Conservation (phyloP, 2,329 filamentous ascomycete species). For the Ceratocystis smalleyi region DNA sequence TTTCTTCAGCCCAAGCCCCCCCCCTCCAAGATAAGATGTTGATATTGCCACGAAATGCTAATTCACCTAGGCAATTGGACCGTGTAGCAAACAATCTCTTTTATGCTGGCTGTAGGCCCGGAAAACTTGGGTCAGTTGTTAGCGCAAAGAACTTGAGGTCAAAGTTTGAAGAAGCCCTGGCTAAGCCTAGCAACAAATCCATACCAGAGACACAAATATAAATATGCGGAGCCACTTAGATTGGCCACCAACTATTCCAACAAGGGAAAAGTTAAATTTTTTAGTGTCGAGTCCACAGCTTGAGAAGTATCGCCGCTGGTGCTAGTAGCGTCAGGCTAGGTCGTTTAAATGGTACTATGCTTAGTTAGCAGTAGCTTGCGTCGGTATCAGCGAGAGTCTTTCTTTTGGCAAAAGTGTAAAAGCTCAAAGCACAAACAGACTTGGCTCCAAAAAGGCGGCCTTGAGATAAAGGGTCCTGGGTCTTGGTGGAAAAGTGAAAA, state of each 20-base stretch:
- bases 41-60: background rate
- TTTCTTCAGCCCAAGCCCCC: background rate
- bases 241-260: slow-evolving; percentile 5
- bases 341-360: background rate
- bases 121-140: slow-evolving; percentile 1
- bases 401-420: background rate
- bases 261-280: slow-evolving; percentile 2
- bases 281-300: background rate
- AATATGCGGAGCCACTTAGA: background rate
- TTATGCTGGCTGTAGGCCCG: background rate
- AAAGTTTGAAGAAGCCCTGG: background rate
- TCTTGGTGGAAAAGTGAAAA: background rate
- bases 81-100: background rate
- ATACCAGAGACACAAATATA: background rate
- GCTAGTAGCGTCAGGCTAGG: slow-evolving; percentile 2
- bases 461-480: slow-evolving; percentile 4
- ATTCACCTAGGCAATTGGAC: background rate
- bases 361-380: background rate
- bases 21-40: background rate
- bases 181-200: slow-evolving; percentile 1
- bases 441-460: background rate
- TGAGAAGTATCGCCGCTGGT: slow-evolving; percentile 5
- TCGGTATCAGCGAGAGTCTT: slow-evolving; percentile 1
- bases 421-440: background rate
- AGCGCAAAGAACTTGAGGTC: slow-evolving; percentile 1